Evolutionary conservation across 2,329 filamentous ascomycete genomes (phyloP), one percentile per base, ranked within the genome.

Genomic region (Plenodomus lindquistii): DNA sequence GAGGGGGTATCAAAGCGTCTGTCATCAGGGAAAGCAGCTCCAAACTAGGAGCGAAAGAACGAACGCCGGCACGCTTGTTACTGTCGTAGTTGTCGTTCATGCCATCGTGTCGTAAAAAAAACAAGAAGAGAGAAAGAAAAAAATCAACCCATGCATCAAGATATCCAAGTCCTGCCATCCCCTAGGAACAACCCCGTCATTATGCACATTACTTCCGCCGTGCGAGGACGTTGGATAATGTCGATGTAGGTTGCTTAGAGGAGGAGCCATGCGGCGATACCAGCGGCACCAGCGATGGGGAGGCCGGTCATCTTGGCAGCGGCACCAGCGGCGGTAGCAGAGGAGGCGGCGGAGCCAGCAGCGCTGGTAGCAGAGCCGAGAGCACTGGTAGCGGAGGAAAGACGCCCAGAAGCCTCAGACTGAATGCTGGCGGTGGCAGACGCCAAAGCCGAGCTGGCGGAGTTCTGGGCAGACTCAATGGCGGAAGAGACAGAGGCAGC

Each of bases 231-330:
- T 68, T 59, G 57, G 54, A 43, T 37, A 22, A 36, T 29, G 13
- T 40, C 29, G 42, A 37, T 19, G 31, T 41, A 22, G 42, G 20
- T 48, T 39, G 52, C 57, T 73, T 73, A 75, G 52, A 75, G 55
- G 50, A 73, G 53, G 55, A 73, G 53, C 55, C 67, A 60, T 42
- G 70, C 70, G 41, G 69, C 68, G 36, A 72, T 46, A 57, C 66
- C 71, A 27, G 61, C 67, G 46, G 60, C 72, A 55, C 68, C 72
- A 37, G 66, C 65, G 31, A 74, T 41, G 29, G 72, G 70, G 19
- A 70, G 56, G 47, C 62, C 71, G 24, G 71, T 75, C 43, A 59
- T 62, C 60, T 63, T 66, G 51, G 70, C 52, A 31, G 68, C 67
- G 45, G 54, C 39, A 11, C 29, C 34, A 18, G 10, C 34, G 16